A percentile compares a stretch with the other conserved stretches of the same genome.
These are phyloP conservation scores for Wickerhamomyces sp. DNA, from an alignment of 1,139 yeast species.

Conservation along the genomic window DNA sequence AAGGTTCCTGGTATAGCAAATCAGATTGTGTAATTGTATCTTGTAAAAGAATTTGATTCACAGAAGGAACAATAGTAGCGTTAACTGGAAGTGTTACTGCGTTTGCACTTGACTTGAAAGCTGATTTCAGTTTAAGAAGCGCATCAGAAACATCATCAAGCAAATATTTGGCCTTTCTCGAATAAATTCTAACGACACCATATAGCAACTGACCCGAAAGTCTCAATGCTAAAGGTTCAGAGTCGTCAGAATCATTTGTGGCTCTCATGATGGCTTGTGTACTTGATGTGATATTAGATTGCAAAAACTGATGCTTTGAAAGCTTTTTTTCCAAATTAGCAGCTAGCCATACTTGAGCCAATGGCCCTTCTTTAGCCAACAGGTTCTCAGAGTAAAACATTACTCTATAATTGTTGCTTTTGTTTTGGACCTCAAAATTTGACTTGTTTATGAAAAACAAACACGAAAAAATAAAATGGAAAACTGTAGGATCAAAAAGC, in stretches of 20 bases:
- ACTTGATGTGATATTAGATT: conserved; percentile 67
- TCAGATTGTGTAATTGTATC: conserved; percentile 82
- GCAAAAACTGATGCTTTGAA: conserved; percentile 69
- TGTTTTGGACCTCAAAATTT: background rate
- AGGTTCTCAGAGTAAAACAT: conserved; percentile 43
- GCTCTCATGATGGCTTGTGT: conserved; percentile 48
- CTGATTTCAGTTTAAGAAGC: conserved; percentile 64
- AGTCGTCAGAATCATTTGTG: conserved; percentile 22
- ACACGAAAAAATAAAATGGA: background rate
- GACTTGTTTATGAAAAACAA: background rate
- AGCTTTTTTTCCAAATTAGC: conserved; percentile 82
- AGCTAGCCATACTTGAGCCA: conserved; percentile 92
- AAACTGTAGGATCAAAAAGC: too few species aligned
- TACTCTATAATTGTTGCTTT: background rate
- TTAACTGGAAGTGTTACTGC: conserved; percentile 44
- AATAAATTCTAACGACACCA: conserved; percentile 86
- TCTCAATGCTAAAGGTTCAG: conserved; percentile 66
- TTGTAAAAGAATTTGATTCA: conserved; percentile 56
- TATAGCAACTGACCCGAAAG: conserved; percentile 83
- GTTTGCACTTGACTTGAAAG: conserved; percentile 49
- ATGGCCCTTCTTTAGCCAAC: conserved; percentile 68
- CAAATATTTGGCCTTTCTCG: conserved; percentile 79
- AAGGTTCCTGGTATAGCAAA: conserved; percentile 60
- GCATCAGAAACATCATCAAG: conserved; percentile 84
- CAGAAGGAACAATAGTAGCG: conserved; percentile 46